These are phyloP conservation scores for Tephrocybe sp. DNA, from an alignment of 768 basidiomycete species.

Conservation along the genomic window DNA sequence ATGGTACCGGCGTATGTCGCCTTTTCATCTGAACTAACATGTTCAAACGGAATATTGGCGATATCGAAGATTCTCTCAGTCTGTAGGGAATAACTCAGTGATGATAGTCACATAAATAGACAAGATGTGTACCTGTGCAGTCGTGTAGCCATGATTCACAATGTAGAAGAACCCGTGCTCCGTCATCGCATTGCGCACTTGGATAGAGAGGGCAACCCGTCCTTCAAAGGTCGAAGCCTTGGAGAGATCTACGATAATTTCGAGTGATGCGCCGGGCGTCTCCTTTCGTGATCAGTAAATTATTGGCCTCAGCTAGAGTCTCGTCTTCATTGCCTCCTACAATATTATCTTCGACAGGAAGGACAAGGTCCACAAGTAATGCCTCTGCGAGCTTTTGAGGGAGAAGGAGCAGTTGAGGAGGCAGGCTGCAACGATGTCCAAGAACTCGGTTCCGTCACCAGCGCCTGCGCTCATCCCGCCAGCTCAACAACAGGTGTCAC, in stretches of 20 bases:
- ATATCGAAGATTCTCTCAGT: constrained; percentile 48
- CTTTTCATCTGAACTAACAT: constrained; percentile 43
- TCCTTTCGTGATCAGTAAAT: no score
- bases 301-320: no score
- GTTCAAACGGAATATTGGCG: constrained; percentile 42
- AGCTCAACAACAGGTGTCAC: no score
- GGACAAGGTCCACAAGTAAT: no score
- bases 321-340: no score
- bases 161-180: constrained; percentile 49
- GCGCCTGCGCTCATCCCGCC: no score
- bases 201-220: constrained; percentile 33
- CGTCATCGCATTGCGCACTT: constrained; percentile 46
- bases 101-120: neutral
- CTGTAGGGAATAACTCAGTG: constrained; percentile 18
- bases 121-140: constrained; percentile 42
- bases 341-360: no score
- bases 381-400: no score
- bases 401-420: no score
- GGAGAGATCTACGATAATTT: constrained; percentile 52
- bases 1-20: constrained; percentile 34
- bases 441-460: no score
- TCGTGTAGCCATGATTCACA: constrained; percentile 46
- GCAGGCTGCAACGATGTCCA: no score
- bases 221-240: constrained; percentile 36
- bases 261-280: no score